These are phyloP conservation scores for Entophlyctis helioformis DNA, from an alignment of 192 early-diverging fungal genomes.

Conservation along the genomic window DNA sequence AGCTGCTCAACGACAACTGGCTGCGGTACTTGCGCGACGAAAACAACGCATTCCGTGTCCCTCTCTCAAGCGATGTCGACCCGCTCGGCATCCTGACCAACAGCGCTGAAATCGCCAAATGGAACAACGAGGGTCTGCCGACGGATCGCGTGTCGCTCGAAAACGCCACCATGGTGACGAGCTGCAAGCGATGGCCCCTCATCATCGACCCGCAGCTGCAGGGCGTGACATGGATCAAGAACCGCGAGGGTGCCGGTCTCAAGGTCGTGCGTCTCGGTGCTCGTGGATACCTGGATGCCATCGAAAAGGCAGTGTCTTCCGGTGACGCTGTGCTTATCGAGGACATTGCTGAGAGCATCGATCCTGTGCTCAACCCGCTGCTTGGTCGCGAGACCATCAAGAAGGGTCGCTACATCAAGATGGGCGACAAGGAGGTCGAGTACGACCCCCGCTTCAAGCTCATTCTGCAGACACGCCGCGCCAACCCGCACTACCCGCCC, in stretches of 20 bases:
- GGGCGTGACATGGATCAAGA: conserved; percentile 55
- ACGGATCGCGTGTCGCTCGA: conserved; percentile 50
- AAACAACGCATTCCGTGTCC: conserved; percentile 31
- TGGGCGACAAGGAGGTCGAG: conserved; percentile 61
- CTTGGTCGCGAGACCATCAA: conserved; percentile 56
- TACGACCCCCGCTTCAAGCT: conserved; percentile 50
- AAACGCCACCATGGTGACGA: conserved; percentile 51
- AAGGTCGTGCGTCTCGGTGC: conserved; percentile 44
- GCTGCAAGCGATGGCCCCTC: conserved; percentile 52
- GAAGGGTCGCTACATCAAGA: conserved; percentile 51
- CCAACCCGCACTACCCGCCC: conserved; percentile 57
- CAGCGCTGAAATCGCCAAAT: conserved; percentile 48
- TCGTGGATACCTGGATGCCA: conserved; percentile 46
- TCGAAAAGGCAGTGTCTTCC: conserved; percentile 48
- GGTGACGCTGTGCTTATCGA: conserved; percentile 51
- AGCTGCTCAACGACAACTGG: conserved; percentile 46
- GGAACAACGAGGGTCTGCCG: conserved; percentile 57
- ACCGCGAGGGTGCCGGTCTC: conserved; percentile 37
- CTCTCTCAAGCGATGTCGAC: conserved; percentile 41
- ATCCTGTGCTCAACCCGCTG: conserved; percentile 48
- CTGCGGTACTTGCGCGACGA: conserved; percentile 30
- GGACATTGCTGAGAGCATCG: conserved; percentile 49
- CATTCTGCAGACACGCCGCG: conserved; percentile 46
- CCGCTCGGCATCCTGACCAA: conserved; percentile 45
- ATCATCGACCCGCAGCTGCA: conserved; percentile 60